Base-by-base conservation (phyloP, 73 alveolate species). In the Uronychia binucleata region DNA sequence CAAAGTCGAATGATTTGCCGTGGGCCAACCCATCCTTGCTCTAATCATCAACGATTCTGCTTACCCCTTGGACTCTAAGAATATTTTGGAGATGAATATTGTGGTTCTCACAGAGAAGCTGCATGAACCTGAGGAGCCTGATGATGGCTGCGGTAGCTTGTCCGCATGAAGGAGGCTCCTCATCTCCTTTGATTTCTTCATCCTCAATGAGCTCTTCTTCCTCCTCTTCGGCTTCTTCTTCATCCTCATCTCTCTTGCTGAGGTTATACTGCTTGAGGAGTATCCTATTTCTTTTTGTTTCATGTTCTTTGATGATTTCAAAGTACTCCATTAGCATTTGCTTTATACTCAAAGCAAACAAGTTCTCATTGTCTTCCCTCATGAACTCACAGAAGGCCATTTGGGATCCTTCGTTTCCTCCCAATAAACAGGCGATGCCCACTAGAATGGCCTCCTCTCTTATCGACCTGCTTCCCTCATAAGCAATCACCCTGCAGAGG, bases 51-150 rank as follows among this genome's bases (percentile, higher is more conserved):
- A 46, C 5, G 19, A 11, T 5, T 5, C n/a, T 46, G 19, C 67
- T 46, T 46, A 46, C 67, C 19, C n/a, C 19, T 58, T 92, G 93
- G 35, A 74, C 85, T 33, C 94, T 82, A 0, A 92, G 46, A 28
- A 75, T 32, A 83, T 88, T 77, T 83, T 92, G 88, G 26, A 92
- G 87, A 57, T 87, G 83, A 32, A 29, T 25, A 74, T 92, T 86
- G 59, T 92, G 96, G 79, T 88, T 88, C 78, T 92, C 96, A 80
- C 96, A 92, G 46, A 92, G 79, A n/a, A 88, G 84, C 85, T 92
- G 86, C 78, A 88, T 28, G 57, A 92, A 74, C 84, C 85, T 82
- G 57, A 88, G 32, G 25, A 78, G 27, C 25, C 76, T 75, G 60
- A 33, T 25, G 8, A 75, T 58, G 81, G n/a, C 26, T 11, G 28